Evolutionary conservation across 2,329 filamentous ascomycete genomes (phyloP).

Genomic region (Pseudocercospora fuligena): DNA sequence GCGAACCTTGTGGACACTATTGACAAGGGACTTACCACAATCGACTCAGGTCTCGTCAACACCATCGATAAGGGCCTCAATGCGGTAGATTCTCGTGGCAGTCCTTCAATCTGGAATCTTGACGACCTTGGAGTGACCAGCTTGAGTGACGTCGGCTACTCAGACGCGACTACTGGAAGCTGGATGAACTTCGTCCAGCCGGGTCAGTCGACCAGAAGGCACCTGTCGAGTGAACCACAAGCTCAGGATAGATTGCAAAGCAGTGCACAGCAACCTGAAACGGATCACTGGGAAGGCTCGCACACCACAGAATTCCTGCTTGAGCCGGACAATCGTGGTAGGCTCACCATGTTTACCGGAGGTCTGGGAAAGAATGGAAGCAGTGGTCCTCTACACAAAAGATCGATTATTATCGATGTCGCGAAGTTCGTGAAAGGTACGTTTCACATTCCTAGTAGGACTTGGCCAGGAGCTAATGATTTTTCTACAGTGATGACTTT

Average conservation of each 20-base stretch:
- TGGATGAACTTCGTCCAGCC: conserved; percentile 39
- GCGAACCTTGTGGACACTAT: too few species aligned
- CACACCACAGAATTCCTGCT: conserved; percentile 6
- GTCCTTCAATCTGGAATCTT: neutral
- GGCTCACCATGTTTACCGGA: neutral
- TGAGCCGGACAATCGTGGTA: neutral
- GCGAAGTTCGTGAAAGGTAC: conserved; percentile 50
- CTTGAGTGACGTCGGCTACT: conserved; percentile 30
- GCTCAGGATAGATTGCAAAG: too few species aligned
- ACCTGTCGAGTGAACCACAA: neutral
- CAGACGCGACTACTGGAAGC: conserved; percentile 30
- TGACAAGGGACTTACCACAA: too few species aligned
- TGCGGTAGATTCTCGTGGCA: neutral
- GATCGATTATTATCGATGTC: conserved; percentile 50
- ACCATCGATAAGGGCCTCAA: too few species aligned
- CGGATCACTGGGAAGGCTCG: conserved; percentile 8
- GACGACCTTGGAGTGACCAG: conserved; percentile 19
- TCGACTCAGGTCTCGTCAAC: too few species aligned
- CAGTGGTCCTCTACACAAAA: conserved; percentile 33
- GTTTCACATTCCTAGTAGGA: conserved; percentile 24
- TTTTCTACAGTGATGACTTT: conserved; percentile 37
- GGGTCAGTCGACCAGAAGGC: conserved; percentile 19
- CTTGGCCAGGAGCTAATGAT: conserved; percentile 12
- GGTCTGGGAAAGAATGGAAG: neutral
- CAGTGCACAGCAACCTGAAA: neutral